Evolutionary conservation across 1,284 basidiomycete species (phyloP), one percentile per base, ranked within the genome.

Genomic region (Vanrija humicola): DNA sequence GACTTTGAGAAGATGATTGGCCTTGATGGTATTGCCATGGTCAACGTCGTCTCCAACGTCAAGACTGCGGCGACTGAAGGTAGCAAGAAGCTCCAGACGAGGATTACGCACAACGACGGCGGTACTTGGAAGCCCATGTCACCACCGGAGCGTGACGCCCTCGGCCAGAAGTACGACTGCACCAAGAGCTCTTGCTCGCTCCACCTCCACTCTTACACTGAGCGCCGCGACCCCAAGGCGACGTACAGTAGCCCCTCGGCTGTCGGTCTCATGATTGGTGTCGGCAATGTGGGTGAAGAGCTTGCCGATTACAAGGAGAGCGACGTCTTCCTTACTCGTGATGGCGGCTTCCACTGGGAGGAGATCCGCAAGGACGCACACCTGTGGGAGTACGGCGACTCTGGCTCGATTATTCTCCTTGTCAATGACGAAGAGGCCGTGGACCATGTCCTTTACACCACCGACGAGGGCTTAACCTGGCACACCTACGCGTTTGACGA

Each of bases 1-100:
- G 96, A 99, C 75, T 99, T 98, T 67, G 95, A 99, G 79, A 98
- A 98, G 81, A 89, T 98, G 83, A 85, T 89, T 57, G 94, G 92
- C 2, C 77, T 98, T 48, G 94, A 98, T 74, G 95, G 95, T 0
- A 95, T 98, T 61, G 93, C 93, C 7, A 78, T 99, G 44, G 84
- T 94, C 65, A 98, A 98, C 68, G 74, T 97, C 38, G 91, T 98
- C 3, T 50, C 62, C 21, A 58, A 98, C 70, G 82, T 90, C 0
- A 78, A 82, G 0, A 86, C 90, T 51, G 91, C 91, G 0, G 78
- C 81, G 1, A 70, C 96, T 5, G 84, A 85, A 3, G 84, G 86
- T 6, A 78, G 74, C 46, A 98, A 98, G 80, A 79, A 82, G 56
- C 75, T 98, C 12, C 88, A 90, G 76, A 87, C 85, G 3, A 79